Conservation (phyloP, 371 early-diverging fungal genomes). For the Lichtheimia ornata region DNA sequence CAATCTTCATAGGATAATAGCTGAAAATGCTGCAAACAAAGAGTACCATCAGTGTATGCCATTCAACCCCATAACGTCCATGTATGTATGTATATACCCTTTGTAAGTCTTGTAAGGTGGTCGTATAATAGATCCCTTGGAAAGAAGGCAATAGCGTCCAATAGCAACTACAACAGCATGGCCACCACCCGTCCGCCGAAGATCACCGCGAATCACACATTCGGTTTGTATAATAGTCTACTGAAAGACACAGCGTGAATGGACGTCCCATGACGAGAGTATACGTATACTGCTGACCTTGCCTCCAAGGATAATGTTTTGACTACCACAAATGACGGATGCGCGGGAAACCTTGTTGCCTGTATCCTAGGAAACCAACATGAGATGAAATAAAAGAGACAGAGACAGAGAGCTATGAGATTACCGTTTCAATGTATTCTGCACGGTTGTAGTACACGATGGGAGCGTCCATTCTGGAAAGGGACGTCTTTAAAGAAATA, state of each 20-base stretch:
- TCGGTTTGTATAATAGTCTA: constrained; percentile 92
- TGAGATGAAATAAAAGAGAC: not conserved
- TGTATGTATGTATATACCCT: constrained; percentile 56
- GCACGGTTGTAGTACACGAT: constrained; percentile 63
- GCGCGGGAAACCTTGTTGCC: constrained; percentile 94
- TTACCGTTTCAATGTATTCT: constrained; percentile 87
- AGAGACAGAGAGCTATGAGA: constrained; percentile 5
- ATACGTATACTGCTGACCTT: constrained; percentile 56
- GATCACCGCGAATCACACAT: constrained; percentile 92
- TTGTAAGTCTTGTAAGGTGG: constrained; percentile 96
- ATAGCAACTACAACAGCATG: constrained; percentile 88
- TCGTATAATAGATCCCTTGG: constrained; percentile 78
- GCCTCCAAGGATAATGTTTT: constrained; percentile 95
- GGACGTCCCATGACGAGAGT: not conserved
- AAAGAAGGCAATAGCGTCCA: constrained; percentile 86
- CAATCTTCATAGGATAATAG: constrained; percentile 96
- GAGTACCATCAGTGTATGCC: not conserved
- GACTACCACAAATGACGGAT: constrained; percentile 88
- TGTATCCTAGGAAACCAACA: constrained; percentile 66
- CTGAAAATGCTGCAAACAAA: constrained; percentile 61
- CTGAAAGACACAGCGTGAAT: not conserved
- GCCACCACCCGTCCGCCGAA: constrained; percentile 83
- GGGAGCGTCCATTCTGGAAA: constrained; percentile 68
- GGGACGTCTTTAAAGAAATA: too few relatives aligned
- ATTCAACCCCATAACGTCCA: not conserved